These are phyloP conservation scores for Nannizziopsis barbatae DNA, from an alignment of 2,329 filamentous ascomycete genomes.

Conservation along the genomic window DNA sequence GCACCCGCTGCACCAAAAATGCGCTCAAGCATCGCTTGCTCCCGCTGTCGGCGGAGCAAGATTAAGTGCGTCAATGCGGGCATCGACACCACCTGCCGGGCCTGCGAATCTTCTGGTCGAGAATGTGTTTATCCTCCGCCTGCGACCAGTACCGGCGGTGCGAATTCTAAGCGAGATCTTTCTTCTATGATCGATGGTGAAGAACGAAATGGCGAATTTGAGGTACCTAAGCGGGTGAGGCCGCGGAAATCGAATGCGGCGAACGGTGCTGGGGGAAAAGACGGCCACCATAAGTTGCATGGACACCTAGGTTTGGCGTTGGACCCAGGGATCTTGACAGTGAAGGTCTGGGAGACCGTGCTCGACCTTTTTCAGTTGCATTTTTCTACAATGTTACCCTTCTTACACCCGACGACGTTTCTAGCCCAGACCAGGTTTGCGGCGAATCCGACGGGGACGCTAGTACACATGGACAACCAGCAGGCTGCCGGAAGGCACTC, in stretches of 20 bases:
- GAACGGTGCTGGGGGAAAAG: conserved; percentile 22
- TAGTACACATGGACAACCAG: background rate
- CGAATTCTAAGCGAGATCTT: conserved; percentile 29
- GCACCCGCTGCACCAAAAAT: conserved; percentile 38
- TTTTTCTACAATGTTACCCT: conserved; percentile 47
- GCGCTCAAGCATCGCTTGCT: conserved; percentile 70
- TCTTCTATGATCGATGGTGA: conserved; percentile 22
- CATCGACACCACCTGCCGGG: conserved; percentile 58
- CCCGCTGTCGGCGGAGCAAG: conserved; percentile 65
- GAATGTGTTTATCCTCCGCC: conserved; percentile 58
- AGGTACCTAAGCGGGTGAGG: conserved; percentile 34
- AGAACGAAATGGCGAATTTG: conserved; percentile 24
- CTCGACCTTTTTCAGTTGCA: conserved; percentile 50
- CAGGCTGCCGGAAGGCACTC: conserved; percentile 21
- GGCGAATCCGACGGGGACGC: conserved; percentile 2
- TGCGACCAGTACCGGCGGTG: conserved; percentile 27
- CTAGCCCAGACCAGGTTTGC: conserved; percentile 38
- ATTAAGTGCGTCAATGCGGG: conserved; percentile 79
- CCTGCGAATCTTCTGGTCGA: conserved; percentile 59
- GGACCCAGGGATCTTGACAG: conserved; percentile 41
- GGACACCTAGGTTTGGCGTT: conserved; percentile 32
- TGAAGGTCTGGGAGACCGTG: conserved; percentile 46
- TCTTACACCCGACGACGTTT: conserved; percentile 46
- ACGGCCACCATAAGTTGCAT: conserved; percentile 12
- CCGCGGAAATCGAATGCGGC: conserved; percentile 27